Evolutionary conservation across 2,329 filamentous ascomycete species (phyloP), one percentile per base, ranked within the genome.

Genomic region (Fusarium aywerte): DNA sequence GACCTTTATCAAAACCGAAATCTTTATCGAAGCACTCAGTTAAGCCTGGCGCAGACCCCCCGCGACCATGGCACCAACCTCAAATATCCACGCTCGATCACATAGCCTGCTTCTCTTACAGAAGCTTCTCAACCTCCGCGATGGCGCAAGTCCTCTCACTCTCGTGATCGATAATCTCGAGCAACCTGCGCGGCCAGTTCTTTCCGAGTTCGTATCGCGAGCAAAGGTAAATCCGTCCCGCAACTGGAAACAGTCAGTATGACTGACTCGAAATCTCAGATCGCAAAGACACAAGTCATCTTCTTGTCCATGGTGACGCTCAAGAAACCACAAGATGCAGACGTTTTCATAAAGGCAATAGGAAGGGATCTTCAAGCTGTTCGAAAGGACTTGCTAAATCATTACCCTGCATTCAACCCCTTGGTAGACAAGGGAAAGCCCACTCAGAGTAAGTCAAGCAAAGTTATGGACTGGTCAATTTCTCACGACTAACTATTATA

Each of bases 81-180:
- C 82, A n/a, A 80, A 85, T 42, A 81, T 85, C 44, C 92, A 97
- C 74, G 85, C 91, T 29, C 87, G 92, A 67, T 94, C 92, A 20
- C 93, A 97, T 78, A 94, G 93, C 76, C 81, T 96, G 21, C 86
- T 97, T 4, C 83, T 97, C 4, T 89, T 97, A 55, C 92, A 93
- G 66, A 94, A 93, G 75, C 82, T 97, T 3, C 83, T 97, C 66
- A 92, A 89, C 74, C 82, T 92, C 56, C 87, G 92, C 65, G 91
- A 96, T 77, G 89, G 88, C 57, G 89, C 91, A 15, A 97, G 93
- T 47, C 95, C 95, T 4, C 88, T 98, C 73, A 97, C 94, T 0
- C 82, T 98, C 25, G 80, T 97, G 4, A 83, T 97, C 57, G 95
- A 98, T 78, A 92, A 85, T 32, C 83, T 97, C 29, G 93, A 97